Evolutionary conservation across 1,139 yeast species (phyloP).

Genomic region (Geotrichum armillariae): DNA sequence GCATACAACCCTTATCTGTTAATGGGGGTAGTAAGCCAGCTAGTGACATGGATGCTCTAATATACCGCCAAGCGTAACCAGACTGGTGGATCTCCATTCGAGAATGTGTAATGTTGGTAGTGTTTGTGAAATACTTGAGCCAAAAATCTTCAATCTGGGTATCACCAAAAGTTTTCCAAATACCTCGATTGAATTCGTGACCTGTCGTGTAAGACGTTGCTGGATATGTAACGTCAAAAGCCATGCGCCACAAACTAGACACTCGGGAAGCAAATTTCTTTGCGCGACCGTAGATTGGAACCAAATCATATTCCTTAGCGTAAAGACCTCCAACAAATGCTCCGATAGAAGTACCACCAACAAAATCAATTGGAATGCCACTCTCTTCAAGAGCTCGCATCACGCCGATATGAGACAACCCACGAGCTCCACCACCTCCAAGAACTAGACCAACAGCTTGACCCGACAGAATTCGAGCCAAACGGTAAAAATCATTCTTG

Average conservation of each 20-base stretch:
- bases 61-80: conserved; percentile 95
- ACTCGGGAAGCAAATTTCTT: conserved; percentile 83
- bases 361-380: conserved; percentile 89
- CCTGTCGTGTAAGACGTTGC: conserved; percentile 95
- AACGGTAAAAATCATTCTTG: conserved; percentile 83
- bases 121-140: conserved; percentile 84
- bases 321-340: conserved; percentile 94
- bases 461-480: conserved; percentile 87
- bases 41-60: conserved; percentile 93
- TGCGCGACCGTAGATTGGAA: conserved; percentile 86
- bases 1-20: conserved; percentile 83
- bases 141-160: conserved; percentile 94
- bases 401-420: conserved; percentile 88
- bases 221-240: conserved; percentile 86
- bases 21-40: conserved; percentile 91
- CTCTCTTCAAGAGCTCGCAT: conserved; percentile 90
- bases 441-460: conserved; percentile 91
- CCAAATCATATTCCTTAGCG: conserved; percentile 87
- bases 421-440: conserved; percentile 99
- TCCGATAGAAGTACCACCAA: conserved; percentile 97
- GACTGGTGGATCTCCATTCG: conserved; percentile 91
- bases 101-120: conserved; percentile 95
- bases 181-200: conserved; percentile 93
- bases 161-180: conserved; percentile 94
- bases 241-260: conserved; percentile 82